A percentile compares a stretch with the other conserved stretches of the same genome.
Evolutionary conservation across 179 eudicot genomes (phyloP).

Genomic region (Actinidia arguta): DNA sequence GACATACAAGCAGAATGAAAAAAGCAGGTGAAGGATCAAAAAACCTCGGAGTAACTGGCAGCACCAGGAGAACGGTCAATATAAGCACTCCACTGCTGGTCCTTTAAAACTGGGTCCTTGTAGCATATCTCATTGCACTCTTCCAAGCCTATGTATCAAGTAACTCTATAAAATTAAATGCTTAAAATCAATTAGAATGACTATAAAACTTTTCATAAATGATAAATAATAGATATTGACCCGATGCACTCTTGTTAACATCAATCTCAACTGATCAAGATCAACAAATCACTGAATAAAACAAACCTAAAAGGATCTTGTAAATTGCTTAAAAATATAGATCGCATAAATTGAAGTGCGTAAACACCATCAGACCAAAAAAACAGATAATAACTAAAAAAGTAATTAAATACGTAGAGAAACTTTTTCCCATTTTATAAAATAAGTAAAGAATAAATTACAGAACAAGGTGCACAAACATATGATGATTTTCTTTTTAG

Average conservation of each 20-base stretch:
- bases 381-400: background rate
- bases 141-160: slow-evolving; percentile 59
- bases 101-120: slow-evolving; percentile 98
- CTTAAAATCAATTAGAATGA: background rate
- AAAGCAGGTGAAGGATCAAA: slow-evolving; percentile 7
- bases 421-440: background rate
- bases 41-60: slow-evolving; percentile 82
- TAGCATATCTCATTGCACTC: slow-evolving; percentile 91
- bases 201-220: background rate
- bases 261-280: background rate
- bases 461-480: background rate
- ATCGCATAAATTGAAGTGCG: background rate
- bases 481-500: background rate
- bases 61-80: slow-evolving; percentile 99
- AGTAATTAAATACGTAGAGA: background rate
- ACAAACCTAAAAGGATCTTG: background rate
- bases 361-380: background rate
- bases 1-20: background rate
- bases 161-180: background rate
- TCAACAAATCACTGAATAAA: background rate
- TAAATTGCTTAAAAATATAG: background rate
- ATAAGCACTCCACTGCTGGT: slow-evolving; percentile 94
- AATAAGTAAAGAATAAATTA: too few species aligned
- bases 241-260: background rate
- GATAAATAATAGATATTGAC: background rate